These are phyloP conservation scores for Candida sithepensis DNA, from an alignment of 805 yeast genomes.

Conservation along the genomic window DNA sequence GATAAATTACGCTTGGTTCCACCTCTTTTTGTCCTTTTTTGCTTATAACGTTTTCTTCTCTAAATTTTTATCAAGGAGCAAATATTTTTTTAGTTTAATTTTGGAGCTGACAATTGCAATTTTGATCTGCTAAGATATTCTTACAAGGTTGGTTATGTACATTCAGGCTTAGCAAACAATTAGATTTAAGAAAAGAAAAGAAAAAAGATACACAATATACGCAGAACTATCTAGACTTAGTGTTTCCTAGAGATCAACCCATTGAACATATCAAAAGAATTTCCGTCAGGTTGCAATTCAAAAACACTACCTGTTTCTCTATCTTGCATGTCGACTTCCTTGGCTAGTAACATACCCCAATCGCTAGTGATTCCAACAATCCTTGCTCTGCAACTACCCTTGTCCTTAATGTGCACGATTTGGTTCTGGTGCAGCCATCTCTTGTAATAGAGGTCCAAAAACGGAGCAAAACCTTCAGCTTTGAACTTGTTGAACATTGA, in stretches of 20 bases:
- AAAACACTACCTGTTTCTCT: conserved; percentile 50
- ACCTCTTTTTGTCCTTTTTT: too few relatives aligned
- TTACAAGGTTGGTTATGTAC: too few relatives aligned
- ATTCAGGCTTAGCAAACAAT: conserved; percentile 1
- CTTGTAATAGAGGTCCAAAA: conserved; percentile 68
- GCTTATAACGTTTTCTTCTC: too few relatives aligned
- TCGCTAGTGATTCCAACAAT: conserved; percentile 81
- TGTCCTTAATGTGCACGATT: conserved; percentile 54
- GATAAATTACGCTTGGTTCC: too few relatives aligned
- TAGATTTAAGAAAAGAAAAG: too few relatives aligned
- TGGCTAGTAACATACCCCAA: conserved; percentile 78
- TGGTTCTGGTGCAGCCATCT: conserved; percentile 86
- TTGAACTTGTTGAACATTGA: conserved; percentile 56
- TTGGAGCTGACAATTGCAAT: too few relatives aligned
- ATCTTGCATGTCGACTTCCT: conserved; percentile 50
- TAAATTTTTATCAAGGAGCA: too few relatives aligned
- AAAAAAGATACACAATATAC: neutral
- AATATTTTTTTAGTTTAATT: too few relatives aligned
- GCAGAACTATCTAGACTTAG: neutral
- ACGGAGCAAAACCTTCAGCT: conserved; percentile 61
- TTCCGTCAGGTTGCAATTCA: conserved; percentile 94
- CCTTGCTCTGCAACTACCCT: conserved; percentile 47
- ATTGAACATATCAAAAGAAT: conserved; percentile 90
- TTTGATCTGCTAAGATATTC: too few relatives aligned
- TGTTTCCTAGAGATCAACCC: conserved; percentile 73